phyloP scores from a whole-genome alignment of 495 filamentous ascomycete species.

The Chaetomium tenue region DNA sequence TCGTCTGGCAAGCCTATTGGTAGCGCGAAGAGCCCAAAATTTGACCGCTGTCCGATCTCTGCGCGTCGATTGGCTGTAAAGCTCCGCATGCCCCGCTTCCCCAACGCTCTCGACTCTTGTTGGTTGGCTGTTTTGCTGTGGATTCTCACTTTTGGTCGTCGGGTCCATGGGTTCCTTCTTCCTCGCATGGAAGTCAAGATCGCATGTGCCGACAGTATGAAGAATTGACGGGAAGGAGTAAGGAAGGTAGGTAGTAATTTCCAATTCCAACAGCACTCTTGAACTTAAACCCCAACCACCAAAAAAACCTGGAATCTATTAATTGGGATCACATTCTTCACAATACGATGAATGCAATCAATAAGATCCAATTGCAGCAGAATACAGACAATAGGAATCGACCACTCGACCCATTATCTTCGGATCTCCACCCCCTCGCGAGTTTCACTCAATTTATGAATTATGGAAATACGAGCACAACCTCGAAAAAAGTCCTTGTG shows the following conservation, averaged over 20 bases:
- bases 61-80: slow-evolving; percentile 18
- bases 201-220: no score
- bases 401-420: not conserved
- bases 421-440: no score
- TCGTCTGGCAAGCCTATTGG: slow-evolving; percentile 12
- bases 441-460: not conserved
- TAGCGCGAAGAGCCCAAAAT: slow-evolving; percentile 20
- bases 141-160: not conserved
- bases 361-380: not conserved
- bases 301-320: no score
- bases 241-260: no score
- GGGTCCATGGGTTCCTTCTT: no score
- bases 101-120: not conserved
- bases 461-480: not conserved
- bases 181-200: no score
- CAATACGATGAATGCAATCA: no score
- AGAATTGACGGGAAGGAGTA: no score
- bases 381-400: not conserved
- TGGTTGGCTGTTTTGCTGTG: slow-evolving; percentile 7
- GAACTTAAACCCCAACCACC: no score
- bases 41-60: slow-evolving; percentile 9
- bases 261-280: no score
- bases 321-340: no score
- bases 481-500: not conserved
- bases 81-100: slow-evolving; percentile 7